These are phyloP conservation scores for Thermoascus crustaceus DNA, from an alignment of 2,329 filamentous ascomycete species.

Conservation along the genomic window DNA sequence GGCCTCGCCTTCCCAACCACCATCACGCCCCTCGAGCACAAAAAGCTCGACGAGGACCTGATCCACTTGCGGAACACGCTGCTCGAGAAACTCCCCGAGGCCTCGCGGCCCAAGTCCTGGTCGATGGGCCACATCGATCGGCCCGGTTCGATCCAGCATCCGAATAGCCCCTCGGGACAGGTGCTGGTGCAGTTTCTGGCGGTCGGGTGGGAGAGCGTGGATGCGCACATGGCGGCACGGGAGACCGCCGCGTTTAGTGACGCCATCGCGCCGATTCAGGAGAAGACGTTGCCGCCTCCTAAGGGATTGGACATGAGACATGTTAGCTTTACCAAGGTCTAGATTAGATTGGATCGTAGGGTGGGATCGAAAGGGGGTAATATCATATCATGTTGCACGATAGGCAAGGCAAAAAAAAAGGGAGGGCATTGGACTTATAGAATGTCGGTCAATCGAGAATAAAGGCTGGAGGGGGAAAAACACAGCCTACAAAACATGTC, in stretches of 20 bases:
- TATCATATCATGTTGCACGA: background rate
- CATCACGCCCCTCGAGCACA: constrained; percentile 19
- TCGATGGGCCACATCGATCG: constrained; percentile 30
- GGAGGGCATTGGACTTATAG: constrained; percentile 3
- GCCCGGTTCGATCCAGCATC: constrained; percentile 22
- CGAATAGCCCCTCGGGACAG: constrained; percentile 32
- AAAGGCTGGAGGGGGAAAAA: no score
- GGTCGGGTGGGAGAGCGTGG: constrained; percentile 46
- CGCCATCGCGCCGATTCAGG: constrained; percentile 34
- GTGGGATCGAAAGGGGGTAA: background rate
- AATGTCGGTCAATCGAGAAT: no score
- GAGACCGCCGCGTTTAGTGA: constrained; percentile 39
- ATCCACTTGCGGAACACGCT: constrained; percentile 31
- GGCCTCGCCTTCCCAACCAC: constrained; percentile 36
- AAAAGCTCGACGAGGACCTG: constrained; percentile 23
- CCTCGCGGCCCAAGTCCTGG: constrained; percentile 21
- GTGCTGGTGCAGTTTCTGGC: constrained; percentile 37
- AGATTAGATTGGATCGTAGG: background rate
- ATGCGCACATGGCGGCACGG: constrained; percentile 41
- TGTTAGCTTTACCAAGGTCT: constrained; percentile 32
- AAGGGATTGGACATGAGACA: constrained; percentile 40
- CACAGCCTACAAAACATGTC: constrained; percentile 2
- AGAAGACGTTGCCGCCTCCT: constrained; percentile 28
- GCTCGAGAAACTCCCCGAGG: constrained; percentile 23
- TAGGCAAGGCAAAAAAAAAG: background rate